Base-by-base conservation (phyloP, 2,329 filamentous ascomycete genomes). In the Sporothrix luriei region DNA sequence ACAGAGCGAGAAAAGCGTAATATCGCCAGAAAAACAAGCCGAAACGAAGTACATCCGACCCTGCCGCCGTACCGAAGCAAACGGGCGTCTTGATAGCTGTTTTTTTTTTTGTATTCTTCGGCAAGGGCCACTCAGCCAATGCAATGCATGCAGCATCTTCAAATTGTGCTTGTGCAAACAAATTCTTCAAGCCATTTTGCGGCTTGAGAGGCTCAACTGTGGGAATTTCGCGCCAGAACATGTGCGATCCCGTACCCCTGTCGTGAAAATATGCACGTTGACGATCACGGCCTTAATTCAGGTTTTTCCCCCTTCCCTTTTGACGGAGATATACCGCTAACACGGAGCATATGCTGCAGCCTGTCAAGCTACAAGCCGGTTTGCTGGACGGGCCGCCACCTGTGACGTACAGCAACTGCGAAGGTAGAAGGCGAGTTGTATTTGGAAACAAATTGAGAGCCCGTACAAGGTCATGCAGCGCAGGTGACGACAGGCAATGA, bases 261-360 rank as follows among this genome's bases (percentile, higher is more conserved):
- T 65, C 62, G 62, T 51, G 46, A 40, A 46, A 51, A 24, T 65
- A 65, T 52, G 46, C 62, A 65, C 46, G 62, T 65, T 38, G 62
- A 65, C 46, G 62, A 51, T 65, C 24, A 24, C 49, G 61, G 61
- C 10, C 9, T 49, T 13, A 33, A 49, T 49, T 64, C 61, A 64
- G 61, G 61, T 64, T 64, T 66, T 66, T 40, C 54, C 24, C 49
- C 40, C 9, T 54, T 24, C 29, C 29, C 14, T 49, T 66, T 66
- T 52, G 43, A 54, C 6, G 13, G 38, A 43, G 40, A 33, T 33
- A 33, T n/a, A 43, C 3, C 57, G 46, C 38, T 46, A 62, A 46
- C 21, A 46, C n/a, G 33, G n/a, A 62, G 6, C 57, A 26, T 24
- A 26, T 19, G 24, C 10, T 46, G 57, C 57, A 6, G 57, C 38